Conservation (phyloP, 1,139 yeast species). For the Meyerozyma smithsonii region DNA sequence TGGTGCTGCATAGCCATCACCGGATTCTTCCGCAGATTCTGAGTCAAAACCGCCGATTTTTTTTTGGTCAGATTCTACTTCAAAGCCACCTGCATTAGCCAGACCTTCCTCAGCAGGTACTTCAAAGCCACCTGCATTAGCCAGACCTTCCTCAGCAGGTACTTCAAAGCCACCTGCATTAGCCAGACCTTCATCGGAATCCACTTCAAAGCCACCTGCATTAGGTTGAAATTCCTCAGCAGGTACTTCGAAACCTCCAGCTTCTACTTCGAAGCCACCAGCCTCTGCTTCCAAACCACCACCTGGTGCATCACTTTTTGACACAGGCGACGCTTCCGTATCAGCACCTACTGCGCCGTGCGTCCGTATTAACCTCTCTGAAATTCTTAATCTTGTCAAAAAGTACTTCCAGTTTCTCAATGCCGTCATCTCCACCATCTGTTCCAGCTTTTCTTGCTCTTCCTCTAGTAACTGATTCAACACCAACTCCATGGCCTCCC, state of each 20-base stretch:
- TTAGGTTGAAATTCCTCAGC: constrained; percentile 5
- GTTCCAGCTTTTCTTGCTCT: constrained; percentile 47
- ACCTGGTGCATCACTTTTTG: constrained; percentile 14
- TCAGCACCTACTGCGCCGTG: constrained; percentile 54
- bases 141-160: background rate
- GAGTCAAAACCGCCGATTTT: background rate
- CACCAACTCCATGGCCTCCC: constrained; percentile 61
- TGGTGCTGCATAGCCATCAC: too few species aligned
- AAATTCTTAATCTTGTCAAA: constrained; percentile 66
- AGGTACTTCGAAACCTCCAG: constrained; percentile 9
- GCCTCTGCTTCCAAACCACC: constrained; percentile 10
- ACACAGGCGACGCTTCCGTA: constrained; percentile 5
- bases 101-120: background rate
- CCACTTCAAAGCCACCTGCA: constrained; percentile 4
- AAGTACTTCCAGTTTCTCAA: constrained; percentile 70
- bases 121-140: background rate
- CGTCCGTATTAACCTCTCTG: constrained; percentile 55
- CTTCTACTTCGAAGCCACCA: constrained; percentile 7
- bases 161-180: constrained; percentile 6
- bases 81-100: background rate
- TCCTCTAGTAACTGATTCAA: constrained; percentile 52
- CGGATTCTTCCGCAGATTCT: too few species aligned
- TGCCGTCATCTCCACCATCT: constrained; percentile 46
- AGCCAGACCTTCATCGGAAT: background rate
- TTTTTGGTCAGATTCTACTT: too few species aligned